Conservation (phyloP, 2,329 filamentous ascomycete species). For the Trichoderma sp. region DNA sequence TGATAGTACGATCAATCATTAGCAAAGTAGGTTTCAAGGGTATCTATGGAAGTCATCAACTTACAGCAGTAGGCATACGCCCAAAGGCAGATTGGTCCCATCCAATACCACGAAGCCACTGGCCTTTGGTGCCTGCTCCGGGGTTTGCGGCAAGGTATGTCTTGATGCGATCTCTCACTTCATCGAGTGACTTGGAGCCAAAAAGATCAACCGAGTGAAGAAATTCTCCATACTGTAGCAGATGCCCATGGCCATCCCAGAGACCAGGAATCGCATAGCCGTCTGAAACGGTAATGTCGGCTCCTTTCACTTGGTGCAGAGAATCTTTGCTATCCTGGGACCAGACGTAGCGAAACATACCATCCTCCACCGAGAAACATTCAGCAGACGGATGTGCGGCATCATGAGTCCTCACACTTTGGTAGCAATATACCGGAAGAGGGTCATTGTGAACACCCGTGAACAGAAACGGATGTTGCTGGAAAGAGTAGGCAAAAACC, state of each 20-base stretch:
- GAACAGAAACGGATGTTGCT: slow-evolving; percentile 28
- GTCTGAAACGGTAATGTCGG: slow-evolving; percentile 21
- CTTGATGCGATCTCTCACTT: slow-evolving; percentile 53
- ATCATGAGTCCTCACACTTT: slow-evolving; percentile 38
- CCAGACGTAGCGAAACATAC: slow-evolving; percentile 51
- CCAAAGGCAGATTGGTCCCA: slow-evolving; percentile 69
- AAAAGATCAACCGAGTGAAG: slow-evolving; percentile 65
- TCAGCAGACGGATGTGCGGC: slow-evolving; percentile 38
- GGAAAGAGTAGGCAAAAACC: slow-evolving; percentile 34
- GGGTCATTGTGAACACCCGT: background rate
- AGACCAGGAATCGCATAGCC: slow-evolving; percentile 65
- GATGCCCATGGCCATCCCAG: slow-evolving; percentile 69
- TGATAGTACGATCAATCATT: background rate
- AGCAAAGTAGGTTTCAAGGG: background rate
- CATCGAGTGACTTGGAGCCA: slow-evolving; percentile 52
- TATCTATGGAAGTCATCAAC: slow-evolving; percentile 27
- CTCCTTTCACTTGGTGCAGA: slow-evolving; percentile 21
- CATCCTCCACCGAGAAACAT: slow-evolving; percentile 57
- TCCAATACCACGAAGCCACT: slow-evolving; percentile 66
- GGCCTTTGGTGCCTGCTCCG: slow-evolving; percentile 49
- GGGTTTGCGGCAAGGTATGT: slow-evolving; percentile 51
- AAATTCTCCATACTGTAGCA: slow-evolving; percentile 65
- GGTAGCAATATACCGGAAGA: slow-evolving; percentile 40
- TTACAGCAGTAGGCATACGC: slow-evolving; percentile 63
- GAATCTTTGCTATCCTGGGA: slow-evolving; percentile 32